phyloP scores from a whole-genome alignment of 805 yeast genomes.

The Schwanniomyces polymorphus region DNA sequence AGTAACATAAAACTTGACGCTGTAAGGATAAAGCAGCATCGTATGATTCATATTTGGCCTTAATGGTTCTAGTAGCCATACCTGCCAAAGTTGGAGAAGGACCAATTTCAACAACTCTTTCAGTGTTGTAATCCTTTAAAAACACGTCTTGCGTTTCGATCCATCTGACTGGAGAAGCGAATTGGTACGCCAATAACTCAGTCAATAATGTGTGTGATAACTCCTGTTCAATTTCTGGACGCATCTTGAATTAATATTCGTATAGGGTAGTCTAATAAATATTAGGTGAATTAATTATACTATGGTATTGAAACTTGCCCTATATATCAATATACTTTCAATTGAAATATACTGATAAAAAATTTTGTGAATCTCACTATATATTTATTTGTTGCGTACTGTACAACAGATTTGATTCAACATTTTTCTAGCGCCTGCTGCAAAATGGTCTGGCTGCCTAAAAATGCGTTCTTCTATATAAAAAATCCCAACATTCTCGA shows the following conservation, averaged over 20 bases:
- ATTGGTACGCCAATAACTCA: conserved; percentile 96
- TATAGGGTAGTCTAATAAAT: neutral
- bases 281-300: neutral
- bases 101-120: conserved; percentile 97
- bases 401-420: neutral
- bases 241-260: conserved; percentile 42
- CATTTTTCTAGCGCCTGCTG: neutral
- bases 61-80: conserved; percentile 96
- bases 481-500: neutral
- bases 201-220: conserved; percentile 92
- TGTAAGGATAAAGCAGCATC: conserved; percentile 94
- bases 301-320: neutral
- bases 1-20: conserved; percentile 92
- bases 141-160: conserved; percentile 99
- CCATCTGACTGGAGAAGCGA: conserved; percentile 99
- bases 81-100: conserved; percentile 99
- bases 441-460: neutral
- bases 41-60: conserved; percentile 93
- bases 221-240: conserved; percentile 97
- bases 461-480: neutral
- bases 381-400: neutral
- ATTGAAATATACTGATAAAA: neutral
- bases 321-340: neutral
- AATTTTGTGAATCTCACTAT: neutral
- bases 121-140: conserved; percentile 90